Conservation (phyloP, 306 rosid species). For the Vigna mungo region DNA sequence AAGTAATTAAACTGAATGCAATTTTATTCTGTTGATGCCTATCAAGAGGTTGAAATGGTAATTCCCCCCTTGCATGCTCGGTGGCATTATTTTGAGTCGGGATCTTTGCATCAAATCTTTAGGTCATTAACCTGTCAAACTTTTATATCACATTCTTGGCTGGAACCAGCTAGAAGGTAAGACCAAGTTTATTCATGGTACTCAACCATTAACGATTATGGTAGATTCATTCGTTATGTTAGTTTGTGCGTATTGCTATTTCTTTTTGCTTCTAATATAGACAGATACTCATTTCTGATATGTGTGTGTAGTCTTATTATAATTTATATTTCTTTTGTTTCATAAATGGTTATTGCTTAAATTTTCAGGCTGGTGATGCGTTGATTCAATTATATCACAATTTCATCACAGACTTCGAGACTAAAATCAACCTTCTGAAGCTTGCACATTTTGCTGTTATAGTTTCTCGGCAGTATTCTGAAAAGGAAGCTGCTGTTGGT, state of each 20-base stretch:
- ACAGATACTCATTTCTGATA: no score
- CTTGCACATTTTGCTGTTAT: constrained; percentile 99
- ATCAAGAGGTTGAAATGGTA: background rate
- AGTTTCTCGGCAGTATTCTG: constrained; percentile 94
- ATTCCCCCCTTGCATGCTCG: background rate
- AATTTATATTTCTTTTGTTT: constrained; percentile 2
- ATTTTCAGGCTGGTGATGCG: constrained; percentile 97
- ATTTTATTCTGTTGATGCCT: background rate
- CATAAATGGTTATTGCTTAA: constrained; percentile 20
- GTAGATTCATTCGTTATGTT: no score
- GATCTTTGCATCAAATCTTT: constrained; percentile 8
- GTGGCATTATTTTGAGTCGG: background rate
- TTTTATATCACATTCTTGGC: background rate
- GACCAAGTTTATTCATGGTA: background rate
- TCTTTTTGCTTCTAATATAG: background rate
- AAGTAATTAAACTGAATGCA: background rate
- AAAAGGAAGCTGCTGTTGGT: constrained; percentile 89
- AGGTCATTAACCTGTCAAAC: background rate
- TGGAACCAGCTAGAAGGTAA: background rate
- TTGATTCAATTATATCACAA: constrained; percentile 91
- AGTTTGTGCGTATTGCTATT: background rate
- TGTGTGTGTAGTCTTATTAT: constrained; percentile 1
- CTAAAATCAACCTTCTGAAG: constrained; percentile 97
- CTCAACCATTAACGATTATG: no score
- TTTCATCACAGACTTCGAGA: constrained; percentile 98